Evolutionary conservation across 306 rosid species (phyloP), one percentile per base, ranked within the genome.

Genomic region (Mimosa pudica): DNA sequence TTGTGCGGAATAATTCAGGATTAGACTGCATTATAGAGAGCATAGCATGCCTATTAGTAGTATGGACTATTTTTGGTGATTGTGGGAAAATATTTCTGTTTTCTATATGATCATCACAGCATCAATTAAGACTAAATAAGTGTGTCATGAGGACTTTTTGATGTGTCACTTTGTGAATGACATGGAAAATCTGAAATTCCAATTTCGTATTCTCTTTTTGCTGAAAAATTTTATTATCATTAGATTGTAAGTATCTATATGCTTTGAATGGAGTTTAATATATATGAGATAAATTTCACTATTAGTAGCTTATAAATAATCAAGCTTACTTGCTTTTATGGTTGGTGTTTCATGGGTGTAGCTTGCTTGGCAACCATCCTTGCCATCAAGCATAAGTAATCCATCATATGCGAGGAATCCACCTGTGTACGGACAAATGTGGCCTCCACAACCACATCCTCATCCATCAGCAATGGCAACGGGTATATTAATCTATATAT

Each of bases 291-390:
- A 18, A 57, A 57, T n/a, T 57, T 10, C 62, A n/a, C 11, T 57
- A 18, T 20, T 57, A 24, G 30, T 18, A 18, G 63, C 4, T 57
- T 57, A 57, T 18, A 18, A 57, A 18, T 18, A 57, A 18, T 17
- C 11, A 30, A 18, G 33, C 12, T 18, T 7, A 30, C 30, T 18
- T 78, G 71, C 57, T 36, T 63, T 44, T 77, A 54, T 79, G 68
- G 44, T 81, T 38, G 84, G 51, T 82, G 66, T 82, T 80, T 69
- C 80, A 55, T 47, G 65, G 71, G 44, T 88, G 91, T 89, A 95
- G 98, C 90, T 95, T 85, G 94, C 96, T 84, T 89, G 94, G 71
- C 80, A 83, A 88, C 82, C 82, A 77, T 82, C 98, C 35, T 79
- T 91, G 73, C 92, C 95, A 51, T 80, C 94, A 68, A 85, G 89